phyloP scores from a whole-genome alignment of 2,329 filamentous ascomycete genomes.

The Monilinia polystroma region DNA sequence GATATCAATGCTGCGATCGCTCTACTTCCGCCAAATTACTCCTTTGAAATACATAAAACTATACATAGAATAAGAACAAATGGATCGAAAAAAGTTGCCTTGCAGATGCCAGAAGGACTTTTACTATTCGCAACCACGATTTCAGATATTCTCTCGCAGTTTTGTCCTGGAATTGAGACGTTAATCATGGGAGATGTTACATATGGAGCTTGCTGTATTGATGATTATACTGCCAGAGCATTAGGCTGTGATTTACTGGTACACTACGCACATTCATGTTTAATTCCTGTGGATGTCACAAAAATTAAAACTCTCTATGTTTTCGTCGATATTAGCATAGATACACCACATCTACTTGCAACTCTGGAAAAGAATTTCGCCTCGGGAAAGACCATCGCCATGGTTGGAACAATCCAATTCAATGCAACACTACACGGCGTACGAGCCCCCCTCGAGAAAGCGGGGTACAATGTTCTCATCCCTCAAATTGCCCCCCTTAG shows the following conservation, averaged over 20 bases:
- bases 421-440: conserved; percentile 94
- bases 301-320: conserved; percentile 97
- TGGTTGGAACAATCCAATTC: conserved; percentile 98
- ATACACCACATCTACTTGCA: conserved; percentile 80
- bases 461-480: conserved; percentile 81
- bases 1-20: conserved; percentile 85
- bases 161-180: conserved; percentile 88
- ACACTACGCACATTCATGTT: conserved; percentile 94
- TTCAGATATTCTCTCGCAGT: conserved; percentile 91
- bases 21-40: conserved; percentile 92
- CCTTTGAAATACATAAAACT: conserved; percentile 97
- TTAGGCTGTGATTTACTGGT: conserved; percentile 92
- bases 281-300: conserved; percentile 94
- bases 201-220: conserved; percentile 97
- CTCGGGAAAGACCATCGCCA: conserved; percentile 79
- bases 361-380: conserved; percentile 88
- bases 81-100: conserved; percentile 76
- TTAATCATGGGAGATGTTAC: conserved; percentile 99
- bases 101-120: conserved; percentile 97
- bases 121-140: conserved; percentile 96
- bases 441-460: conserved; percentile 71
- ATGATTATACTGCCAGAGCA: conserved; percentile 94
- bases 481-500: conserved; percentile 91
- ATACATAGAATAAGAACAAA: conserved; percentile 87
- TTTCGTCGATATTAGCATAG: conserved; percentile 97